Percentiles rank a stretch among this genome's conserved stretches.
These are phyloP conservation scores for Cyclotella distinguenda DNA, from an alignment of 108 stramenopile species.

Conservation along the genomic window DNA sequence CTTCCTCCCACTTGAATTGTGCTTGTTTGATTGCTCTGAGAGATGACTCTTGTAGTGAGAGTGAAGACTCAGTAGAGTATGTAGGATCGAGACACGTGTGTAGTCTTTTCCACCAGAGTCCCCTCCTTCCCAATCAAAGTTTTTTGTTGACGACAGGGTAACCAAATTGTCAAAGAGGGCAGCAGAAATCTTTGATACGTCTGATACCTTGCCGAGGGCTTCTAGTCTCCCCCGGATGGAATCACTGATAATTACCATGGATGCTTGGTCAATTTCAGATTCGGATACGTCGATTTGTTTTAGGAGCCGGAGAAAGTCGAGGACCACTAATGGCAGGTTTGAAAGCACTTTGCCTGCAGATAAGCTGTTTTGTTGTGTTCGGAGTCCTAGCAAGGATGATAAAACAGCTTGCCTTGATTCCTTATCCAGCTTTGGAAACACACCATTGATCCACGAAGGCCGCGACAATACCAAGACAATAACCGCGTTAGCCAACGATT, in stretches of 20 bases:
- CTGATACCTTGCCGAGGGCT: slow-evolving; percentile 15
- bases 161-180: slow-evolving; percentile 42
- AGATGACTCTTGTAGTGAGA: slow-evolving; percentile 34
- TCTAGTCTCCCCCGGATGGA: slow-evolving; percentile 50
- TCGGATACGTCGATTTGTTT: slow-evolving; percentile 16
- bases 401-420: slow-evolving; percentile 35
- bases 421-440: slow-evolving; percentile 56
- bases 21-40: slow-evolving; percentile 13
- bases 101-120: slow-evolving; percentile 51
- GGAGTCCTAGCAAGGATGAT: slow-evolving; percentile 42
- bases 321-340: slow-evolving; percentile 57
- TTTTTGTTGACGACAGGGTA: slow-evolving; percentile 28
- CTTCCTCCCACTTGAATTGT: slow-evolving; percentile 17
- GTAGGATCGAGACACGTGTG: slow-evolving; percentile 42
- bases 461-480: slow-evolving; percentile 53
- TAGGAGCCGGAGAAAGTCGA: slow-evolving; percentile 55
- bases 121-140: slow-evolving; percentile 1
- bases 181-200: slow-evolving; percentile 41
- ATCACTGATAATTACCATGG: slow-evolving; percentile 62
- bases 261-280: slow-evolving; percentile 34
- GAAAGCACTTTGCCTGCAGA: slow-evolving; percentile 51
- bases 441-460: slow-evolving; percentile 63
- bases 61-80: slow-evolving; percentile 32
- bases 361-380: slow-evolving; percentile 28
- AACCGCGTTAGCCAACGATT: slow-evolving; percentile 31